phyloP scores from a whole-genome alignment of 805 yeast genomes.

The Saturnispora quitensis region DNA sequence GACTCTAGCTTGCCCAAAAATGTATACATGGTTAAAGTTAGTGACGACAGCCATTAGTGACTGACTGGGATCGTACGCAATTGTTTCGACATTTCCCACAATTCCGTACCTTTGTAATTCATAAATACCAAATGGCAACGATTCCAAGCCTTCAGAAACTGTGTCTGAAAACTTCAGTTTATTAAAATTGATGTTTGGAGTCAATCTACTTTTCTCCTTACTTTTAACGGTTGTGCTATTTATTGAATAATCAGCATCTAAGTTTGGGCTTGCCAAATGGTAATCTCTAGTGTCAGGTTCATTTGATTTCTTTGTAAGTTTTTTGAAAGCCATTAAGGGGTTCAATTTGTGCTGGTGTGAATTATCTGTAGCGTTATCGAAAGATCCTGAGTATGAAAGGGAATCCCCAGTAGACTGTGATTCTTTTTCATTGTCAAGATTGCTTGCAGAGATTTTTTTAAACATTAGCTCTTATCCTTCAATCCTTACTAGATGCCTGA shows the following conservation, averaged over 20 bases:
- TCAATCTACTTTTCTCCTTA: neutral
- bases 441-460: neutral
- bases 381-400: neutral
- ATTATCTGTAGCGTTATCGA: neutral
- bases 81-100: conserved; percentile 52
- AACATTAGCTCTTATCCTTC: neutral
- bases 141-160: conserved; percentile 26
- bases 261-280: conserved; percentile 14
- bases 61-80: conserved; percentile 85
- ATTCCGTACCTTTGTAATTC: conserved; percentile 43
- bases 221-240: neutral
- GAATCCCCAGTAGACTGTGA: neutral
- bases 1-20: conserved; percentile 79
- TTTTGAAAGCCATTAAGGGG: conserved; percentile 12
- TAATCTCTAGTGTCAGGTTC: conserved; percentile 14
- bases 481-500: neutral
- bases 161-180: conserved; percentile 15
- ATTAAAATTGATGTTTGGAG: conserved; percentile 8
- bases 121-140: conserved; percentile 22
- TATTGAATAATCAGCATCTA: conserved; percentile 6
- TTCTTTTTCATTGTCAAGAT: neutral
- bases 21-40: conserved; percentile 56
- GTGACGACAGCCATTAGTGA: conserved; percentile 78
- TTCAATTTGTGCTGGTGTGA: conserved; percentile 2
- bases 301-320: conserved; percentile 5